Evolutionary conservation across 352 stramenopile species (phyloP).

Genomic region (Pythium coloratum): DNA sequence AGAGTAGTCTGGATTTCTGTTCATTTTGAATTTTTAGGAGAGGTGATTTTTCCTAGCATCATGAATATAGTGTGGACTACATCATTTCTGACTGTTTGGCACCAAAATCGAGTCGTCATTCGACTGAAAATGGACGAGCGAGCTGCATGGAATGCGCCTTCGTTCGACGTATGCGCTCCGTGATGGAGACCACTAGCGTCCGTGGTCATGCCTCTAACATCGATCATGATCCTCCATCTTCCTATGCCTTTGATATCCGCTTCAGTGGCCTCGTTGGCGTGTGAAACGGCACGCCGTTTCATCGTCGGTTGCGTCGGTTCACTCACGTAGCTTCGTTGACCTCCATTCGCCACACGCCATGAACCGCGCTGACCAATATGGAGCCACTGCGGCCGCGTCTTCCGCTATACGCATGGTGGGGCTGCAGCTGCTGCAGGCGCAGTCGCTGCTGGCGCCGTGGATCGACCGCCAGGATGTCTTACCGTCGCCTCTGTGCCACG

Average conservation of each 20-base stretch:
- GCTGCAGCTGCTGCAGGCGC: slow-evolving; percentile 31
- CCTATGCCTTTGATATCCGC: background rate
- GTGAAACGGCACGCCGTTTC: slow-evolving; percentile 18
- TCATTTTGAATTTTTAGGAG: background rate
- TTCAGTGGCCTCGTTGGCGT: background rate
- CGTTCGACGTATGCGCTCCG: background rate
- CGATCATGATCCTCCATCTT: background rate
- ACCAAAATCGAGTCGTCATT: background rate
- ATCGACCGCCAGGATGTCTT: slow-evolving; percentile 27
- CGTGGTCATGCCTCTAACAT: background rate
- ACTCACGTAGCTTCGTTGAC: too few relatives aligned
- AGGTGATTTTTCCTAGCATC: background rate
- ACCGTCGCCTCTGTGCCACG: slow-evolving; percentile 29
- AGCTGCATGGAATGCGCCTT: background rate
- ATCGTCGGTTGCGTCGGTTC: background rate
- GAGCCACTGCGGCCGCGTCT: background rate
- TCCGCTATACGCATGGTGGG: slow-evolving; percentile 1
- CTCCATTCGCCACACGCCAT: background rate
- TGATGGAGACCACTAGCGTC: background rate
- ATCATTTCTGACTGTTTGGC: slow-evolving; percentile 9
- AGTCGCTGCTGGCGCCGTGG: slow-evolving; percentile 29
- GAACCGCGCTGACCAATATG: background rate
- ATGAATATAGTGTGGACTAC: slow-evolving; percentile 6
- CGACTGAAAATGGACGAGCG: slow-evolving; percentile 1
- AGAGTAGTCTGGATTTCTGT: background rate